Evolutionary conservation across 2,329 filamentous ascomycete genomes (phyloP), one percentile per base, ranked within the genome.

Genomic region (Monosporascus cannonballus): DNA sequence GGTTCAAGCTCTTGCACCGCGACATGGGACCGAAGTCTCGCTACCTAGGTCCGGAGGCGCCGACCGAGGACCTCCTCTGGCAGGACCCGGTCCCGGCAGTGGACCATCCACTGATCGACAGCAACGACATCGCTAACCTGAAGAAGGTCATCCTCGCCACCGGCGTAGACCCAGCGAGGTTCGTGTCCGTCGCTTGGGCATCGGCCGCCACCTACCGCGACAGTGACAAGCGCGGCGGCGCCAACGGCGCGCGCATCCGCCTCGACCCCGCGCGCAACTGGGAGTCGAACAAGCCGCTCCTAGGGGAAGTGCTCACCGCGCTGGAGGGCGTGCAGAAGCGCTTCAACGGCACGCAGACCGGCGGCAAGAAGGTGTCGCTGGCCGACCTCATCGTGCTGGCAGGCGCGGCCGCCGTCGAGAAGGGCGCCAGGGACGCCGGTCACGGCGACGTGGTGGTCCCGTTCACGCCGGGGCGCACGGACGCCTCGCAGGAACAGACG

Each of bases 1-100:
- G 88, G 88, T 92, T 89, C 81, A 91, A 92, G 81, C 80, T 92
- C 42, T 76, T 87, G 36, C 88, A 92, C 74, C 87, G 88, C 73
- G 88, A 91, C 68, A 80, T 92, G 73, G 88, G 88, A 17, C 88
- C 88, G 44, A 75, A 81, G 51, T 67, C 78, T 24, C 86, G 85
- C 66, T 91, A 87, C 76, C 64, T 90, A 47, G 88, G 88, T 30
- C 87, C 88, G 1, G 88, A 92, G 70, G 76, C 89, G 18, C 87
- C 88, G 47, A 73, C 76, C 50, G 85, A 91, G 75, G 74, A 76
- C 14, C 75, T 86, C n/a, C 64, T 83, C 62, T 92, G 88, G 88
- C 85, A 91, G 65, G 88, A 92, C 64, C 85, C 85, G 14, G 70
- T 91, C 48, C 87, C 88, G 24, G 67, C 76, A 5, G 69, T 76